Conservation (phyloP, 2,329 filamentous ascomycete species). For the Penicillium sp. region DNA sequence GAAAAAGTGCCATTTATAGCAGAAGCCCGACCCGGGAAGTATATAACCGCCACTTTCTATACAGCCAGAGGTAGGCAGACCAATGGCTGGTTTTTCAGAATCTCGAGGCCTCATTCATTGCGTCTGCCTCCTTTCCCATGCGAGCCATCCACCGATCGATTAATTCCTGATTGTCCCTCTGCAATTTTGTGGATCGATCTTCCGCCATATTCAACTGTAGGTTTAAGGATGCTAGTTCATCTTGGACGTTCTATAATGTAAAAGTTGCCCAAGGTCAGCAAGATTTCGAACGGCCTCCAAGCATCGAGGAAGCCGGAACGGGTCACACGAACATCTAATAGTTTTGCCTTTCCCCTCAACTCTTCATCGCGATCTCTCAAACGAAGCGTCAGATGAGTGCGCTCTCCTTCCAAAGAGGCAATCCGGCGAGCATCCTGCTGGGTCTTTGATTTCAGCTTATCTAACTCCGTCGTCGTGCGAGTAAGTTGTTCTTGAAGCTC, state of each 20-base stretch:
- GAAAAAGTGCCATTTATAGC: neutral
- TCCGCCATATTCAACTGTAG: constrained; percentile 85
- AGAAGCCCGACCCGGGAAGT: neutral
- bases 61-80: too few relatives aligned
- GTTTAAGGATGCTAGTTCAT: constrained; percentile 84
- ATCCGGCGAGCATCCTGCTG: constrained; percentile 61
- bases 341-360: constrained; percentile 73
- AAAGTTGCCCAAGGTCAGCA: neutral
- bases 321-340: constrained; percentile 62
- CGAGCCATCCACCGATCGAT: constrained; percentile 87
- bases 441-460: constrained; percentile 57
- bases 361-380: constrained; percentile 82
- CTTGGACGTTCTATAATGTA: constrained; percentile 67
- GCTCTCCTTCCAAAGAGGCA: constrained; percentile 59
- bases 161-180: constrained; percentile 81
- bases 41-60: neutral
- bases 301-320: neutral
- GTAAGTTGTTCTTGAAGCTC: constrained; percentile 64
- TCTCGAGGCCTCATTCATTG: constrained; percentile 66
- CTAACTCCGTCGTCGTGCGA: constrained; percentile 60
- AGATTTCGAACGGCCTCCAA: neutral
- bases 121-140: constrained; percentile 80
- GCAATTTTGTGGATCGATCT: constrained; percentile 66
- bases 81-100: constrained; percentile 25
- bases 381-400: constrained; percentile 58